phyloP scores from a whole-genome alignment of 345 rosid genomes.

The Theobroma cacao region DNA sequence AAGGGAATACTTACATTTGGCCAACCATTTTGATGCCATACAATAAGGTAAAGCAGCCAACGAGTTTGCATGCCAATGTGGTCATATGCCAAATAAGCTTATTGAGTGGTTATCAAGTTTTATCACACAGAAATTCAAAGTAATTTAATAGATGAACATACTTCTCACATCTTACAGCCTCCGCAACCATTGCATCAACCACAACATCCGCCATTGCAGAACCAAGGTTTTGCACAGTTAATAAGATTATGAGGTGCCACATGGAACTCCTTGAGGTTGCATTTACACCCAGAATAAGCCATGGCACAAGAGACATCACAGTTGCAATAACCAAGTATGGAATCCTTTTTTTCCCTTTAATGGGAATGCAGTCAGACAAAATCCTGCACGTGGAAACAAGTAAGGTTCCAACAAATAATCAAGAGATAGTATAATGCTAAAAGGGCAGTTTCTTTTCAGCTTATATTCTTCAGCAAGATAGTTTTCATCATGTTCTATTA shows the following conservation, averaged over 20 bases:
- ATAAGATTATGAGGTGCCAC: constrained; percentile 52
- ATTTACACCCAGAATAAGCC: constrained; percentile 76
- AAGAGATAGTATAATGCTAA: neutral
- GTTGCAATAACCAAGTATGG: constrained; percentile 84
- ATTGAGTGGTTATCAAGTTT: neutral
- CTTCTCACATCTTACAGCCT: constrained; percentile 81
- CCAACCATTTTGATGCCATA: too few species aligned
- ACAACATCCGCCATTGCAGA: constrained; percentile 99
- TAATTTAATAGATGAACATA: constrained; percentile 22
- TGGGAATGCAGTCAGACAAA: constrained; percentile 88
- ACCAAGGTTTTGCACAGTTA: constrained; percentile 89
- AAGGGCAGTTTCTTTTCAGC: neutral
- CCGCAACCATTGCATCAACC: constrained; percentile 96
- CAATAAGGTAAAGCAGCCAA: too few species aligned
- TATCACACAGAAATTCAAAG: neutral
- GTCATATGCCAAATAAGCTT: neutral
- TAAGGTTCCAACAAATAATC: constrained; percentile 5
- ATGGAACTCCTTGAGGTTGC: constrained; percentile 54
- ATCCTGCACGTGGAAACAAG: constrained; percentile 47
- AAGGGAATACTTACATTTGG: too few species aligned
- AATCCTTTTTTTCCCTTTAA: constrained; percentile 75
- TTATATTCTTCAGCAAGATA: neutral
- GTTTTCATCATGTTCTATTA: neutral
- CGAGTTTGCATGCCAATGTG: too few species aligned
- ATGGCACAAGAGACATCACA: constrained; percentile 75